These are phyloP conservation scores for Nannochloropsis salina DNA, from an alignment of 108 stramenopile genomes.

Conservation along the genomic window DNA sequence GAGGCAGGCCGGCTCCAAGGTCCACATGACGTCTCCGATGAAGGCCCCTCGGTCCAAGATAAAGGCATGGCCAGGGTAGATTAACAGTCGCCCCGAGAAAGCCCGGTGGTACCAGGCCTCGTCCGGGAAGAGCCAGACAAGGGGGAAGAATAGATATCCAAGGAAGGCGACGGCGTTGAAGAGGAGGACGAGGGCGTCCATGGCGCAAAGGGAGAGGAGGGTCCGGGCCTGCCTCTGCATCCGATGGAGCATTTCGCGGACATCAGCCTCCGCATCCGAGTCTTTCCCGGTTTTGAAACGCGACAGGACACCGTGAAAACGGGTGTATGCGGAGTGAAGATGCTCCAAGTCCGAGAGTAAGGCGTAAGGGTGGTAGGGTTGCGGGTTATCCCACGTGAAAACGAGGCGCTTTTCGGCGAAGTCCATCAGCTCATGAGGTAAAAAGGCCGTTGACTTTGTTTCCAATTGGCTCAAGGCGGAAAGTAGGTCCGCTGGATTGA, in stretches of 20 bases:
- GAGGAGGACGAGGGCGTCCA: not conserved
- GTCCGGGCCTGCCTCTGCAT: not conserved
- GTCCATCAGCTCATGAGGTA: not conserved
- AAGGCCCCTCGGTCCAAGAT: not conserved
- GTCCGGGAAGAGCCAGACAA: slow-evolving; percentile 1
- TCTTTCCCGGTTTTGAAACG: not conserved
- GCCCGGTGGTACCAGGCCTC: not conserved
- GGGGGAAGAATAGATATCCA: not conserved
- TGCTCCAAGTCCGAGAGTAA: not conserved
- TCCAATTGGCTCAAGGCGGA: too few species aligned
- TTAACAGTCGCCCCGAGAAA: not conserved
- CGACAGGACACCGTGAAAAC: not conserved
- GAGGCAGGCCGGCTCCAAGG: not conserved
- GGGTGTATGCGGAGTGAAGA: not conserved
- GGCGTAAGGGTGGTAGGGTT: not conserved
- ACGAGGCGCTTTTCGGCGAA: not conserved
- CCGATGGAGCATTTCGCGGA: not conserved
- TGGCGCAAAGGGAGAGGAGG: not conserved
- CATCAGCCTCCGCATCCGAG: not conserved
- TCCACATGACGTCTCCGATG: slow-evolving; percentile 17
- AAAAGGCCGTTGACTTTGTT: too few species aligned
- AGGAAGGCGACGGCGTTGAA: slow-evolving; percentile 4
- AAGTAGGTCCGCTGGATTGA: not conserved
- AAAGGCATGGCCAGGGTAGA: not conserved
- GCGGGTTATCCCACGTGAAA: not conserved